Evolutionary conservation across 1,139 yeast genomes (phyloP).

Genomic region (Saccharomyces hybrid): DNA sequence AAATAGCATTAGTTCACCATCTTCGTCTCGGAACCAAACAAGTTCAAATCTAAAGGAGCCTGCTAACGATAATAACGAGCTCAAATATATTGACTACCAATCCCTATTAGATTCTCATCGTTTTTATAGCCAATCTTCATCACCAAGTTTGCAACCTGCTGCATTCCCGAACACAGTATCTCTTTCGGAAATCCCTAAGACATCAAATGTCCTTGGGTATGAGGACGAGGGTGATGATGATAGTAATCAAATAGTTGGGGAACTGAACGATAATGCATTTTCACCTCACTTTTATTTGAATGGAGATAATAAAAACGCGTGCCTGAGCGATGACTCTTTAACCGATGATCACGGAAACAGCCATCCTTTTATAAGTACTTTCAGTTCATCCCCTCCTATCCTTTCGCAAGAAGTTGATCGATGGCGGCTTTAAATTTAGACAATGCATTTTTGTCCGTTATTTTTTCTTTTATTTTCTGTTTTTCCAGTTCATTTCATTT

Average conservation of each 20-base stretch:
- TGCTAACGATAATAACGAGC: background rate
- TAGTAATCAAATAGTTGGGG: background rate
- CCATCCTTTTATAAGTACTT: background rate
- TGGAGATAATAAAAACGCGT: background rate
- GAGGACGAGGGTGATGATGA: background rate
- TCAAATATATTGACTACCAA: background rate
- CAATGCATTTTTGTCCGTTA: background rate
- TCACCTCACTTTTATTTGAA: background rate
- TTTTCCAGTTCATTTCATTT: background rate
- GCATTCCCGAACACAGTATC: background rate
- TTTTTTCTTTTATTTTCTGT: background rate
- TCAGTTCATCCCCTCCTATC: slow-evolving; percentile 1
- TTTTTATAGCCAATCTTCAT: background rate
- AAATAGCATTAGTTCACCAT: background rate
- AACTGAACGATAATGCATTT: background rate
- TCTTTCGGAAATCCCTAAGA: background rate
- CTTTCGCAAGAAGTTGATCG: slow-evolving; percentile 2
- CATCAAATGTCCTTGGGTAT: background rate
- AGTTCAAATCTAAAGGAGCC: background rate
- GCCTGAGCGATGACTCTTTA: background rate
- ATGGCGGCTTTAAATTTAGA: background rate
- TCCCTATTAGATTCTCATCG: background rate
- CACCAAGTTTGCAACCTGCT: background rate
- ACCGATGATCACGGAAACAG: background rate
- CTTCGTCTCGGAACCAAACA: background rate